These are phyloP conservation scores for Mitragyna speciosa DNA, from an alignment of 257 asterid species.

Conservation along the genomic window DNA sequence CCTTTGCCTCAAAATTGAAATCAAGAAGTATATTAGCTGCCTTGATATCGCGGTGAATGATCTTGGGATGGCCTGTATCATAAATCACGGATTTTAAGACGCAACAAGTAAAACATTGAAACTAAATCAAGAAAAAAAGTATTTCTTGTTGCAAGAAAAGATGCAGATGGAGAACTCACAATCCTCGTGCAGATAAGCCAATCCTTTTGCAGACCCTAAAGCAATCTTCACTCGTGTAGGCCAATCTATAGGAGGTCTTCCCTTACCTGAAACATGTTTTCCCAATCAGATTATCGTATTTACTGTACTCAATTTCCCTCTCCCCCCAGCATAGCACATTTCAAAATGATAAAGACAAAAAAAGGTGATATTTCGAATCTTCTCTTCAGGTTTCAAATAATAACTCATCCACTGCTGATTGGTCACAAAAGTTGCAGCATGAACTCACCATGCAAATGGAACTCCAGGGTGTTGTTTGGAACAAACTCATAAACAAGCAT, in stretches of 20 bases:
- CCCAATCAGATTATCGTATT: background rate
- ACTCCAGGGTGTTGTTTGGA: conserved; percentile 73
- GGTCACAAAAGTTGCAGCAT: background rate
- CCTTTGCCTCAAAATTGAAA: conserved; percentile 87
- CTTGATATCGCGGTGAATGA: conserved; percentile 92
- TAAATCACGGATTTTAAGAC: conserved; percentile 6
- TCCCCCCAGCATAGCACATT: background rate
- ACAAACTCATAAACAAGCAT: conserved; percentile 92
- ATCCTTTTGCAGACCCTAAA: conserved; percentile 54
- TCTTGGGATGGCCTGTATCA: conserved; percentile 82
- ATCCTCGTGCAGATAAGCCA: conserved; percentile 57
- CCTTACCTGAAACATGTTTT: conserved; percentile 32
- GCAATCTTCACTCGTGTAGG: conserved; percentile 45
- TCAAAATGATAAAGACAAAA: background rate
- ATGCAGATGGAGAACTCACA: conserved; percentile 27
- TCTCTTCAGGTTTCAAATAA: background rate
- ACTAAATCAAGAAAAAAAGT: background rate
- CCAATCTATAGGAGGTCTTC: conserved; percentile 49
- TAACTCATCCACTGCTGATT: background rate
- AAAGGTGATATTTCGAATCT: background rate
- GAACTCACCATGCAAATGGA: conserved; percentile 71
- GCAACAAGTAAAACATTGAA: background rate
- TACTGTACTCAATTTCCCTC: background rate
- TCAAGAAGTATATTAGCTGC: conserved; percentile 85
- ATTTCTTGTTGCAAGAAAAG: background rate